phyloP scores from a whole-genome alignment of 345 rosid genomes.

The Syzygium jambos region DNA sequence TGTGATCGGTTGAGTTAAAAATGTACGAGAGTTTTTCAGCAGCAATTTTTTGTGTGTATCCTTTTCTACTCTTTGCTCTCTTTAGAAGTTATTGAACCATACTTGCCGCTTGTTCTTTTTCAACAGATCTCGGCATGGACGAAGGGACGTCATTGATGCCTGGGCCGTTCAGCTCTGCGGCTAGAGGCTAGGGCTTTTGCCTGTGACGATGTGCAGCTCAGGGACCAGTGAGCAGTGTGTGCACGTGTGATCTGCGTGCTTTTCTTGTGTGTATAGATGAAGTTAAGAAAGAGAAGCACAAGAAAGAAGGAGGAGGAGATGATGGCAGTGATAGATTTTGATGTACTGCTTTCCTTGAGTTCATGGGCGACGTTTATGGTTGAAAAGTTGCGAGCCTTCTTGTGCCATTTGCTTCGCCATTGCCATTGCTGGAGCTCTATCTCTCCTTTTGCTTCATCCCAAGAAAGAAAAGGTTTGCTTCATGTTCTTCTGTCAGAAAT shows the following conservation, averaged over 20 bases:
- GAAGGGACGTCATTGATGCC: background rate
- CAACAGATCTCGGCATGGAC: background rate
- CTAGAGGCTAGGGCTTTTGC: background rate
- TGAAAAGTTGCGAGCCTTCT: background rate
- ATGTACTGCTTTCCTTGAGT: background rate
- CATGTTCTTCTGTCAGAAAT: background rate
- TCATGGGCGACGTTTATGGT: background rate
- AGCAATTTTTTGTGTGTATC: too few relatives aligned
- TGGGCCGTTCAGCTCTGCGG: background rate
- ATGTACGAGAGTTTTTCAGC: too few relatives aligned
- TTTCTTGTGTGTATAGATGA: background rate
- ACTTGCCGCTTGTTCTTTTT: too few relatives aligned
- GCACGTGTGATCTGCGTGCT: background rate
- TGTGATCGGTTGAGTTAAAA: too few relatives aligned
- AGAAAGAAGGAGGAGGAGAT: background rate
- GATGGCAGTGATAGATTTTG: background rate
- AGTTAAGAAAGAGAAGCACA: background rate
- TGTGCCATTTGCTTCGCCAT: background rate
- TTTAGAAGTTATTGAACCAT: too few relatives aligned
- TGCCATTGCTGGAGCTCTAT: background rate
- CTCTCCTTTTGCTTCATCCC: background rate
- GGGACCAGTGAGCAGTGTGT: background rate
- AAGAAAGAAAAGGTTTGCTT: background rate
- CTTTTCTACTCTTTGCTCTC: too few relatives aligned
- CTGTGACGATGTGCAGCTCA: too few relatives aligned